These are phyloP conservation scores for Salix suchowensis DNA, from an alignment of 345 rosid species.

Conservation along the genomic window DNA sequence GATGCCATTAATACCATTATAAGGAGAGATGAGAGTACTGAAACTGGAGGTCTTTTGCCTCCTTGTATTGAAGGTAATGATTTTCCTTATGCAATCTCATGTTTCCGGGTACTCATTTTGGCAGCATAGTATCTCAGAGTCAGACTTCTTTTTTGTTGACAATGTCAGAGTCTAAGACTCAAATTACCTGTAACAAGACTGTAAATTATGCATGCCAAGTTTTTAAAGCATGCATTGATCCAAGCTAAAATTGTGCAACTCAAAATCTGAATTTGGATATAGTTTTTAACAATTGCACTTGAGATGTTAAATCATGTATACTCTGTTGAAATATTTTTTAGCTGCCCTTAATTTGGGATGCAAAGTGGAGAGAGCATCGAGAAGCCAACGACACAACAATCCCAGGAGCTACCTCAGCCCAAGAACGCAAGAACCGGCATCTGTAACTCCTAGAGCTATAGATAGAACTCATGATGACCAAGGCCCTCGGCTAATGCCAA, in stretches of 20 bases:
- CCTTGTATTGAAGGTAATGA: constrained; percentile 94
- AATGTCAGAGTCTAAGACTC: neutral
- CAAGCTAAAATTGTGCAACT: neutral
- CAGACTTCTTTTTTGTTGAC: neutral
- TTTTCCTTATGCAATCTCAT: neutral
- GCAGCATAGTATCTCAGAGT: neutral
- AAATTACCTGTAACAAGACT: neutral
- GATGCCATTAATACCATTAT: constrained; percentile 91
- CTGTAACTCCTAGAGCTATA: constrained; percentile 31
- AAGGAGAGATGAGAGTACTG: constrained; percentile 77
- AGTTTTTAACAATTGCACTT: neutral
- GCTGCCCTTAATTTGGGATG: constrained; percentile 97
- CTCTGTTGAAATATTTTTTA: constrained; percentile 27
- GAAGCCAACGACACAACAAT: constrained; percentile 89
- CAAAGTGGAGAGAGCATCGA: constrained; percentile 83
- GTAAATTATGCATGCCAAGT: neutral
- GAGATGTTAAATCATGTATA: neutral
- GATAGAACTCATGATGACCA: constrained; percentile 31
- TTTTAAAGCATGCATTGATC: neutral
- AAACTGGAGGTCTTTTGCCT: constrained; percentile 82
- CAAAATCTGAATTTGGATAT: neutral
- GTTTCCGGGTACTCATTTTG: constrained; percentile 1
- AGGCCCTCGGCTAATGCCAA: constrained; percentile 27
- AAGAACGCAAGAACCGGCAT: constrained; percentile 48
- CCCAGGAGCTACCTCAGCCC: constrained; percentile 78